Conservation (phyloP, 768 basidiomycete genomes). For the Coprinopsis sp. region DNA sequence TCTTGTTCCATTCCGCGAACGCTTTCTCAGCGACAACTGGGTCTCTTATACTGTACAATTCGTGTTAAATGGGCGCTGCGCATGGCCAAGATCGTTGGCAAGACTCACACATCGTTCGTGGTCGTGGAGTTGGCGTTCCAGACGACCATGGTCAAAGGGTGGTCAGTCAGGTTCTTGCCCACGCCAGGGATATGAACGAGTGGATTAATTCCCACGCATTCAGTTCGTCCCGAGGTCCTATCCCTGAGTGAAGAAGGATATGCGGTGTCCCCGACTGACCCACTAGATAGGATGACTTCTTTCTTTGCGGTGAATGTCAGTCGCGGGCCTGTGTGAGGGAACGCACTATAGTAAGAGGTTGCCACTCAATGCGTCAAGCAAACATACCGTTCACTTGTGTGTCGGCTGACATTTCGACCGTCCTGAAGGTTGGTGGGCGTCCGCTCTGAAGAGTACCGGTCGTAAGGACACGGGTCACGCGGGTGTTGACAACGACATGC, state of each 20-base stretch:
- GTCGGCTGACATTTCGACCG: conserved; percentile 5
- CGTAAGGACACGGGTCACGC: conserved; percentile 19
- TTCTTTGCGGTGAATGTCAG: conserved; percentile 32
- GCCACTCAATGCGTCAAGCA: neutral
- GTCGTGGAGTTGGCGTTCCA: conserved; percentile 24
- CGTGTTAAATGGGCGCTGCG: neutral
- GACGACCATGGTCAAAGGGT: conserved; percentile 21
- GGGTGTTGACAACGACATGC: conserved; percentile 25
- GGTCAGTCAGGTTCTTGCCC: conserved; percentile 35
- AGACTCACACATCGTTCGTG: conserved; percentile 22
- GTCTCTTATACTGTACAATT: conserved; percentile 12
- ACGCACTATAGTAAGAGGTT: neutral
- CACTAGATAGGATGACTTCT: conserved; percentile 49
- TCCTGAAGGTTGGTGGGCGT: conserved; percentile 1
- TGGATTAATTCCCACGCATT: conserved; percentile 20
- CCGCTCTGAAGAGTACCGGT: conserved; percentile 1
- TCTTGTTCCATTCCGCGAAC: conserved; percentile 19
- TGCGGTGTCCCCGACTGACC: conserved; percentile 34
- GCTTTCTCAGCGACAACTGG: conserved; percentile 18
- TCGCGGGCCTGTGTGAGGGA: neutral
- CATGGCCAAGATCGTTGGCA: neutral
- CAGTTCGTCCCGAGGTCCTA: conserved; percentile 26
- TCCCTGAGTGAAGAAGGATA: conserved; percentile 33
- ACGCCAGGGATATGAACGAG: conserved; percentile 31
- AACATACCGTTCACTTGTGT: neutral